A percentile compares a stretch with the other conserved stretches of the same genome.
These are phyloP conservation scores for Talaromyces proteolyticus DNA, from an alignment of 495 filamentous ascomycete species.

Conservation along the genomic window DNA sequence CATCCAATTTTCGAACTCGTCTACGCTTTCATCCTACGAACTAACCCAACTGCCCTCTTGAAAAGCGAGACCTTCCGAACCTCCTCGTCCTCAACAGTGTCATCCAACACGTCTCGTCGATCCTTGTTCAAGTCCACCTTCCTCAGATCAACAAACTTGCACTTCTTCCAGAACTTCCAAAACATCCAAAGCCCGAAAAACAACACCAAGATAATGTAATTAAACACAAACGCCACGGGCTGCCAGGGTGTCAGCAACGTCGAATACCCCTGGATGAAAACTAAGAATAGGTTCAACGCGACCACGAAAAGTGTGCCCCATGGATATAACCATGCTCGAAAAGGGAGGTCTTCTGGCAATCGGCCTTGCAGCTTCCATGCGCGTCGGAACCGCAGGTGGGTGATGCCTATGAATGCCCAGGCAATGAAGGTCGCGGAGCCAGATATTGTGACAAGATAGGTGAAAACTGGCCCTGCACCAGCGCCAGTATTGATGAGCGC, in stretches of 20 bases:
- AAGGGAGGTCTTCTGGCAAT: constrained; percentile 62
- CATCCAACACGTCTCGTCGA: not conserved
- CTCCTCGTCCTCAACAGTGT: not conserved
- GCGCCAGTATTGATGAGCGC: constrained; percentile 50
- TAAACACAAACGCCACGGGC: constrained; percentile 5
- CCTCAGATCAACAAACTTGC: constrained; percentile 3
- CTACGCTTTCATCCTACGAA: not conserved
- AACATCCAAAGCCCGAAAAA: constrained; percentile 2
- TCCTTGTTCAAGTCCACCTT: constrained; percentile 2
- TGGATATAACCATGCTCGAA: constrained; percentile 18
- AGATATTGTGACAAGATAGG: constrained; percentile 52
- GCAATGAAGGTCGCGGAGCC: constrained; percentile 52
- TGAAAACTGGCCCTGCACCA: constrained; percentile 43
- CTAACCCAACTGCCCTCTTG: not conserved
- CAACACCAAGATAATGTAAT: constrained; percentile 5
- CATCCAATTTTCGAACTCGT: no score
- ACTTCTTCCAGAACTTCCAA: constrained; percentile 4
- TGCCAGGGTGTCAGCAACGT: constrained; percentile 5
- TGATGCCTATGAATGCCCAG: constrained; percentile 49
- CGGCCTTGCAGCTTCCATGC: constrained; percentile 61
- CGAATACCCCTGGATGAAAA: constrained; percentile 5
- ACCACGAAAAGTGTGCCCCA: constrained; percentile 3
- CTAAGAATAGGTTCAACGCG: constrained; percentile 1
- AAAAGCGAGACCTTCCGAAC: not conserved
- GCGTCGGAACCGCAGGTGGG: constrained; percentile 53